Evolutionary conservation across 225 moss, liverwort and hornwort genomes (phyloP), one percentile per base, ranked within the genome.

Genomic region (Sphagnum contortum): DNA sequence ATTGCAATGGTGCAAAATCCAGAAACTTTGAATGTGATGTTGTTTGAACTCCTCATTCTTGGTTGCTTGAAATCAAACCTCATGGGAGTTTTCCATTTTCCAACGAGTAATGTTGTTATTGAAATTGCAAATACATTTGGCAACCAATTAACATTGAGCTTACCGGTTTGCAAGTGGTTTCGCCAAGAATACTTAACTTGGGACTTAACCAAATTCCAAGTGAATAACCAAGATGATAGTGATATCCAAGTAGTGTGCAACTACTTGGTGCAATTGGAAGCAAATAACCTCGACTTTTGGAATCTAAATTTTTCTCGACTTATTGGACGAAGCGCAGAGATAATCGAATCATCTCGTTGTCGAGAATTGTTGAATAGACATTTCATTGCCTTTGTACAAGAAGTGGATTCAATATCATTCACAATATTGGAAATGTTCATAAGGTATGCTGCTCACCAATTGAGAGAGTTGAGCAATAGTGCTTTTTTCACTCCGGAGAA

Each of bases 1-100:
- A 81, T 85, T 59, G 75, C 85, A 44, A 76, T 73, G 57, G 74
- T 78, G 46, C 67, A 69, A 45, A 72, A 81, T 57, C 70, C 76
- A 7, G 78, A 81, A 62, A 74, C 73, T 46, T 74, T 85, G 67
- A 85, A 85, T 61, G 71, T 79, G 70, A 66, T 85, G 45, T 64
- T 85, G 63, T 85, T 85, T 72, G 85, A 85, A 66, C 85, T 85
- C 9, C 74, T 85, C 45, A 73, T 85, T 5, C 79, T 81, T 47
- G 85, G 85, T 44, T 81, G 81, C 56, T 75, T 85, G 11, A 85
- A 79, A 68, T 79, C 85, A 49, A 74, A 81, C 48, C 48, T 65
- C 71, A 75, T 76, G 48, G 85, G 81, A 58, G 85, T 76, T 29
- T 85, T 81, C 55, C 81, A 71, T 65, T 49, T 81, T 65, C 72